A percentile compares a stretch with the other conserved stretches of the same genome.
These are phyloP conservation scores for Pyrus bretschneideri DNA, from an alignment of 306 rosid genomes.

Conservation along the genomic window DNA sequence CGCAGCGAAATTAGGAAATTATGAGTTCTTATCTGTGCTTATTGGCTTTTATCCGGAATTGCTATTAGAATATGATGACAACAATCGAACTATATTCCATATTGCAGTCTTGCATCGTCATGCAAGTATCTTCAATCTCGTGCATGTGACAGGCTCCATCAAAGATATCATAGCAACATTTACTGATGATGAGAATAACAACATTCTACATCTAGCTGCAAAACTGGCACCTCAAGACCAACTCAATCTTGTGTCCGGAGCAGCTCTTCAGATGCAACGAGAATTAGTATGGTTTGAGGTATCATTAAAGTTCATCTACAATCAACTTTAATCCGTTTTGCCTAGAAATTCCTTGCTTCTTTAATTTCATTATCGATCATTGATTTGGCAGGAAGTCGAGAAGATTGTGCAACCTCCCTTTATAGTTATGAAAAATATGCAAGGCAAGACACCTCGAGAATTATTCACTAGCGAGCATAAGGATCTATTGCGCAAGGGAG, in stretches of 20 bases:
- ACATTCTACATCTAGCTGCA: slow-evolving; percentile 21
- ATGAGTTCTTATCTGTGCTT: slow-evolving; percentile 19
- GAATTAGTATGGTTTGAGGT: slow-evolving; percentile 31
- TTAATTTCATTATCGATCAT: neutral
- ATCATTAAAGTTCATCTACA: too few species aligned
- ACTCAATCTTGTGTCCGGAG: slow-evolving; percentile 21
- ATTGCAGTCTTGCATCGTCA: slow-evolving; percentile 21
- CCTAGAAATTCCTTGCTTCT: neutral
- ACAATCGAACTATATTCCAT: slow-evolving; percentile 16
- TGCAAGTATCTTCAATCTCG: slow-evolving; percentile 15
- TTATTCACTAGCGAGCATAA: slow-evolving; percentile 30
- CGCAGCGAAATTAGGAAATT: slow-evolving; percentile 21
- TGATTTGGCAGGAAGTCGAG: slow-evolving; percentile 34
- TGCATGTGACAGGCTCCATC: slow-evolving; percentile 15
- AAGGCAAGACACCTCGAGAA: slow-evolving; percentile 23
- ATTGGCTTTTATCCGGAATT: slow-evolving; percentile 17
- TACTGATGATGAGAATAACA: neutral
- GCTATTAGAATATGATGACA: slow-evolving; percentile 1
- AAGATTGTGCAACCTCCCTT: slow-evolving; percentile 27
- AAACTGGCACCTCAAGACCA: slow-evolving; percentile 14
- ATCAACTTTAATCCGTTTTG: neutral
- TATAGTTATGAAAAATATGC: slow-evolving; percentile 14
- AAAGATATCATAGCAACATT: slow-evolving; percentile 6
- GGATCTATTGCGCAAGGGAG: slow-evolving; percentile 22
- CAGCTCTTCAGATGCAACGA: slow-evolving; percentile 29